Conservation (phyloP, 371 early-diverging fungal genomes). For the Haplosporangium sp. region DNA sequence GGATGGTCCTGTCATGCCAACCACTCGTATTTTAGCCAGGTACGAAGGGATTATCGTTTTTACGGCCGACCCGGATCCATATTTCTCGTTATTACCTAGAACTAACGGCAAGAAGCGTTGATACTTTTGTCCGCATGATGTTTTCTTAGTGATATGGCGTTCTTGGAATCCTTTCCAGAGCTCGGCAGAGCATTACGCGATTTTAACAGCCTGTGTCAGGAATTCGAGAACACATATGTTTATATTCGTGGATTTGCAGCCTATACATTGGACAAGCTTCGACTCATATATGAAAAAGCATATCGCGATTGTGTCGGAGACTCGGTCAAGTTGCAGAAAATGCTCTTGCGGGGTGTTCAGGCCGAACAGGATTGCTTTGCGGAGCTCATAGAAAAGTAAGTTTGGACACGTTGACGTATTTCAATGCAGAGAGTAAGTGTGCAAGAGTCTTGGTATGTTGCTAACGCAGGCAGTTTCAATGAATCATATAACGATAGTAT, state of each 20-base stretch:
- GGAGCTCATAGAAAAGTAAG: constrained; percentile 72
- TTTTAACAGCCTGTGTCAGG: constrained; percentile 57
- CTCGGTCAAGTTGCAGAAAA: constrained; percentile 46
- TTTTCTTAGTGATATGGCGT: constrained; percentile 64
- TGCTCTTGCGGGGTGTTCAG: constrained; percentile 53
- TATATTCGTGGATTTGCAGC: constrained; percentile 70
- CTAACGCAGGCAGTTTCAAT: neutral
- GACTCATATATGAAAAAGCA: constrained; percentile 67
- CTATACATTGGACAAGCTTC: constrained; percentile 67
- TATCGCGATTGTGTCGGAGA: constrained; percentile 51
- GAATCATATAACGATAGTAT: constrained; percentile 51
- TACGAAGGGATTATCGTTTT: constrained; percentile 26
- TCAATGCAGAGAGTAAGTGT: no score
- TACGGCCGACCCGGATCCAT: no score
- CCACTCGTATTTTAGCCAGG: constrained; percentile 61
- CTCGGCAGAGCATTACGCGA: constrained; percentile 63
- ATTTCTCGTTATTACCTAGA: neutral
- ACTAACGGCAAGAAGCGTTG: no score
- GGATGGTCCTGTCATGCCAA: constrained; percentile 57
- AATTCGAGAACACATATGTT: constrained; percentile 71
- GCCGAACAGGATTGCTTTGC: constrained; percentile 66
- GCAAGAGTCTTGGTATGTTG: no score
- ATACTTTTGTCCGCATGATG: neutral
- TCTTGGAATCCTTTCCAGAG: constrained; percentile 65
- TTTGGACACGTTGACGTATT: neutral